A percentile compares a stretch with the other conserved stretches of the same genome.
phyloP scores from a whole-genome alignment of 768 basidiomycete species.

The Mycena rebaudengoi region DNA sequence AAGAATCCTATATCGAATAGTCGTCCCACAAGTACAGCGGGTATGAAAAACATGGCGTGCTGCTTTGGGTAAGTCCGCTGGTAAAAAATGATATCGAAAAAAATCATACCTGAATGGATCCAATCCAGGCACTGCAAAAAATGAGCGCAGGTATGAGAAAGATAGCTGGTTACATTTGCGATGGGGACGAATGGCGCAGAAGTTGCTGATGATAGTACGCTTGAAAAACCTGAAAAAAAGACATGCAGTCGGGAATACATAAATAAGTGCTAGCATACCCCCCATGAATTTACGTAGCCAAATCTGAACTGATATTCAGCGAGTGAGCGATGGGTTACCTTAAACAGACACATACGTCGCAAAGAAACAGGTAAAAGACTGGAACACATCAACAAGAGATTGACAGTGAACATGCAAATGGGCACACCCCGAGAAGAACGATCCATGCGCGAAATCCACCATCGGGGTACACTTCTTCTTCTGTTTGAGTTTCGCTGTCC shows the following conservation, averaged over 20 bases:
- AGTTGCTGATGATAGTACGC: slow-evolving; percentile 16
- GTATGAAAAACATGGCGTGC: slow-evolving; percentile 12
- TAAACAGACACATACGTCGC: not conserved
- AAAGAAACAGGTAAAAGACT: not conserved
- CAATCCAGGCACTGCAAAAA: slow-evolving; percentile 11
- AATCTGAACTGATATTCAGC: not conserved
- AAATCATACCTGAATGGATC: not conserved
- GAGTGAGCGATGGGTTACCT: not conserved
- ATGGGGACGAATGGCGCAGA: not conserved
- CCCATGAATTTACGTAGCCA: slow-evolving; percentile 20
- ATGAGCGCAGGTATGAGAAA: not conserved
- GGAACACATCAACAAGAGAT: not conserved
- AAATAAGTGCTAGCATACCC: not conserved
- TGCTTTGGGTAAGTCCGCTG: not conserved
- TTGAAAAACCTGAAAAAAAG: not conserved
- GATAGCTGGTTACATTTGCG: not conserved
- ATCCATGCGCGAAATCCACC: not conserved
- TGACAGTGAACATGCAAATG: not conserved
- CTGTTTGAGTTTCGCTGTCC: too few relatives aligned
- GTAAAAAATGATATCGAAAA: not conserved
- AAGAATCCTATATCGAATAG: slow-evolving; percentile 64
- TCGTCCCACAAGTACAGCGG: slow-evolving; percentile 9
- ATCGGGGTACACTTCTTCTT: too few relatives aligned
- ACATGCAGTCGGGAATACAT: not conserved
- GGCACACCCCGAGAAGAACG: not conserved